phyloP scores from a whole-genome alignment of 2,329 filamentous ascomycete species.

The Penicillium sp. region DNA sequence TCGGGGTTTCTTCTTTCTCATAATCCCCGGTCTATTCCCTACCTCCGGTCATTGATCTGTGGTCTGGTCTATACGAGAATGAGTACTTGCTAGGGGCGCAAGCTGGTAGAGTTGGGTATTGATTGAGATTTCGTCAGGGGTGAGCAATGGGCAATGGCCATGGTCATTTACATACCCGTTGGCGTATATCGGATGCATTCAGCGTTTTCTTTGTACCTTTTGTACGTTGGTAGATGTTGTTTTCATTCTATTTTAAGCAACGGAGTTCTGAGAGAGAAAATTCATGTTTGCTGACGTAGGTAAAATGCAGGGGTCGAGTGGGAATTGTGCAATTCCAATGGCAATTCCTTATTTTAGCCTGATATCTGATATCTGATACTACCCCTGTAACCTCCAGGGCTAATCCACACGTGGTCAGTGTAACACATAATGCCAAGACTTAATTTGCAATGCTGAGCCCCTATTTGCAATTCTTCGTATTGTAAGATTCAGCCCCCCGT shows the following conservation, averaged over 20 bases:
- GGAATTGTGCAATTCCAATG: too few relatives aligned
- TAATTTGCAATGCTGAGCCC: not conserved
- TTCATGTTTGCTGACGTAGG: not conserved
- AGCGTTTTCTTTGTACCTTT: not conserved
- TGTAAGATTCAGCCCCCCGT: conserved; percentile 1
- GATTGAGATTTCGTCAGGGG: not conserved
- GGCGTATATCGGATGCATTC: conserved; percentile 3
- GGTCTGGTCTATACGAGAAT: conserved; percentile 5
- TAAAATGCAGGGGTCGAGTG: too few relatives aligned
- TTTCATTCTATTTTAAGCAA: conserved; percentile 1
- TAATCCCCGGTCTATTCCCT: not conserved
- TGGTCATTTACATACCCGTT: conserved; percentile 1
- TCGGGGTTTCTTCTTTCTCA: not conserved
- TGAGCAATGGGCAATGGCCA: not conserved
- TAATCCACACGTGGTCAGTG: conserved; percentile 11
- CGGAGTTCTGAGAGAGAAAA: not conserved
- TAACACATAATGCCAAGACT: not conserved
- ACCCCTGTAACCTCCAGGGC: not conserved
- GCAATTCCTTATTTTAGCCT: too few relatives aligned
- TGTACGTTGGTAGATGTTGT: conserved; percentile 3
- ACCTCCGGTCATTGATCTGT: not conserved
- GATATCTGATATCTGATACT: too few relatives aligned
- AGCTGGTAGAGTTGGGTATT: conserved; percentile 3
- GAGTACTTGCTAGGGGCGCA: conserved; percentile 1
- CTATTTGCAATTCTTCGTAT: conserved; percentile 2